phyloP scores from a whole-genome alignment of 2,329 filamentous ascomycete genomes.

The Diaporthe australafricana region DNA sequence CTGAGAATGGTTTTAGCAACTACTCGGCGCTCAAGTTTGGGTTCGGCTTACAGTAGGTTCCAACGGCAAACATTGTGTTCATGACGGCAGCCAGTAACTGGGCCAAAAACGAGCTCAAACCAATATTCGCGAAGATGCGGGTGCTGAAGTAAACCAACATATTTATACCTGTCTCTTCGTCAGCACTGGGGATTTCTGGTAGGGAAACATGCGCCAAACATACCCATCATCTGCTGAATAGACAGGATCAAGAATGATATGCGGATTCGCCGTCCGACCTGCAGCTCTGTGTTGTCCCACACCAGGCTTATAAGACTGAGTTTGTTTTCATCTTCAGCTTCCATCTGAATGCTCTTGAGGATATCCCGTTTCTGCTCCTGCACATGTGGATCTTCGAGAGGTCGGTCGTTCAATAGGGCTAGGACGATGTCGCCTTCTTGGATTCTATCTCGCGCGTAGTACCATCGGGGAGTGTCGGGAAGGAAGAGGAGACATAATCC shows the following conservation, averaged over 20 bases:
- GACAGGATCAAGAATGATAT: constrained; percentile 4
- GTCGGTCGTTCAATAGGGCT: background rate
- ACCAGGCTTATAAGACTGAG: background rate
- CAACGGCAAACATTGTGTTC: background rate
- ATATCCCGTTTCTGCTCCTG: constrained; percentile 16
- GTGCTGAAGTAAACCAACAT: constrained; percentile 11
- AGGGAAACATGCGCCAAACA: background rate
- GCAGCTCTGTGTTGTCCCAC: background rate
- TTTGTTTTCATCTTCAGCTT: constrained; percentile 1
- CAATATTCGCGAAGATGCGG: constrained; percentile 13
- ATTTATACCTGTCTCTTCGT: background rate
- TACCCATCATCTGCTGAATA: constrained; percentile 16
- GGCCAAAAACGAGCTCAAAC: background rate
- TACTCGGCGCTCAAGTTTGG: fast-evolving
- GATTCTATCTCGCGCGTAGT: constrained; percentile 8
- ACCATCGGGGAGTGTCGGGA: constrained; percentile 12
- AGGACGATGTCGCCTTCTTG: background rate
- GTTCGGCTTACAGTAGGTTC: background rate
- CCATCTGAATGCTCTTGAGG: background rate
- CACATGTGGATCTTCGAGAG: background rate
- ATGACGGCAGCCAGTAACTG: constrained; percentile 1
- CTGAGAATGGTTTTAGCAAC: fast-evolving
- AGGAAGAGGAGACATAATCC: background rate
- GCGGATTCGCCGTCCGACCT: background rate
- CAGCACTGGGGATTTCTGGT: background rate